phyloP scores from a whole-genome alignment of 1,139 yeast species.

The Entelexis paramagnoliae region DNA sequence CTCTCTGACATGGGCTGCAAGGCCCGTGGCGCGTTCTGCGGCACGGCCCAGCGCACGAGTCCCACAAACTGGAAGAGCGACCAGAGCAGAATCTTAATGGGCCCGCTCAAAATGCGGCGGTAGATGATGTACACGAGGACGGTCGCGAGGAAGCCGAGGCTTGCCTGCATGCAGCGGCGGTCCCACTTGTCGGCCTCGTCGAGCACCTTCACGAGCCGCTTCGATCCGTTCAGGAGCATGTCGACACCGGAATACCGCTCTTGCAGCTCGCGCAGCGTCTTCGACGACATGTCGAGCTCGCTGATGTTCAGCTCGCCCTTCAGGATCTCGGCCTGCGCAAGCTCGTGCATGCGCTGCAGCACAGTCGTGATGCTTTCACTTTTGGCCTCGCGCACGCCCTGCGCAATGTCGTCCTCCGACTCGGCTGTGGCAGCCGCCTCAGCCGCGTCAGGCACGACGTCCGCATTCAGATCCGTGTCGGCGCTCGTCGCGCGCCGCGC shows the following conservation, averaged over 20 bases:
- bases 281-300: constrained; percentile 50
- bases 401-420: constrained; percentile 5
- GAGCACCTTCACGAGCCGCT: constrained; percentile 48
- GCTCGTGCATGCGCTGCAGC: constrained; percentile 43
- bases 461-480: background rate
- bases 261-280: constrained; percentile 42
- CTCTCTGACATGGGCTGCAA: background rate
- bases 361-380: constrained; percentile 37
- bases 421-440: background rate
- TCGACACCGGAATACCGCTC: constrained; percentile 46
- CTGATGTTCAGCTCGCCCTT: constrained; percentile 53
- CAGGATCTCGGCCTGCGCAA: constrained; percentile 39
- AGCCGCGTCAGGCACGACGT: background rate
- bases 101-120: constrained; percentile 50
- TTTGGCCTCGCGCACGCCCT: constrained; percentile 17
- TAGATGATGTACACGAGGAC: constrained; percentile 57
- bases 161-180: constrained; percentile 47
- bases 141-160: constrained; percentile 46
- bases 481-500: background rate
- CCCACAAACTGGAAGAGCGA: constrained; percentile 41
- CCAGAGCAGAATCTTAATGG: constrained; percentile 52
- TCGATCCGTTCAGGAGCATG: constrained; percentile 45
- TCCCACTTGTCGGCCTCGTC: constrained; percentile 61
- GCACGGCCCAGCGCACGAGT: constrained; percentile 28
- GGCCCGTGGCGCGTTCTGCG: background rate